Evolutionary conservation across 164 flowering plant species (phyloP).

Genomic region (Warburgia ugandensis): DNA sequence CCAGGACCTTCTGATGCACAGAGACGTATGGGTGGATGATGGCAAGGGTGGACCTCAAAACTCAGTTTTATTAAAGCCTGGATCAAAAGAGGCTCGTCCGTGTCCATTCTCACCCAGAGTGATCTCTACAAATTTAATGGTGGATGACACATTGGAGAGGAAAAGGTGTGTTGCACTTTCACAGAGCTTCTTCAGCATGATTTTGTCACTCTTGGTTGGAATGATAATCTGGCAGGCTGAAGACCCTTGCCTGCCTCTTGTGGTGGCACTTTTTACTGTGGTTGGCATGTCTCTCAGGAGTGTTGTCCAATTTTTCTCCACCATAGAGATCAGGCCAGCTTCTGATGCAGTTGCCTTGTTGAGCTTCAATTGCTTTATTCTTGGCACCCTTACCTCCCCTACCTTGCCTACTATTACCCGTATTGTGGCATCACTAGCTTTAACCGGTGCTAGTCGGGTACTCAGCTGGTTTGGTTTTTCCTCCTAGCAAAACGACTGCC

Average conservation of each 20-base stretch:
- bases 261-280: slow-evolving; percentile 64
- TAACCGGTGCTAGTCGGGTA: slow-evolving; percentile 8
- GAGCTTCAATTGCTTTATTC: slow-evolving; percentile 78
- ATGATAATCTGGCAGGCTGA: slow-evolving; percentile 62
- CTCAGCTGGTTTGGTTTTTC: slow-evolving; percentile 22
- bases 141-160: slow-evolving; percentile 18
- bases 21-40: neutral
- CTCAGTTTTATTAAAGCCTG: too few species aligned
- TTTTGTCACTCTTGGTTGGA: slow-evolving; percentile 64
- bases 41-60: too few species aligned
- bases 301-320: slow-evolving; percentile 56
- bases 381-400: slow-evolving; percentile 69
- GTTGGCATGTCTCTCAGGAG: slow-evolving; percentile 68
- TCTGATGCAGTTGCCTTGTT: slow-evolving; percentile 66
- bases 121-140: slow-evolving; percentile 4
- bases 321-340: slow-evolving; percentile 51
- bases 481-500: too few species aligned
- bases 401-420: slow-evolving; percentile 48
- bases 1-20: slow-evolving; percentile 19
- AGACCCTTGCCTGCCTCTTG: slow-evolving; percentile 72
- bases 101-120: too few species aligned
- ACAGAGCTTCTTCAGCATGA: slow-evolving; percentile 50
- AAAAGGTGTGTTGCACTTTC: slow-evolving; percentile 39
- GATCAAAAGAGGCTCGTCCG: too few species aligned
- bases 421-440: slow-evolving; percentile 28